Base-by-base conservation (phyloP, 257 asterid species). In the Dorcoceras hygrometricum region DNA sequence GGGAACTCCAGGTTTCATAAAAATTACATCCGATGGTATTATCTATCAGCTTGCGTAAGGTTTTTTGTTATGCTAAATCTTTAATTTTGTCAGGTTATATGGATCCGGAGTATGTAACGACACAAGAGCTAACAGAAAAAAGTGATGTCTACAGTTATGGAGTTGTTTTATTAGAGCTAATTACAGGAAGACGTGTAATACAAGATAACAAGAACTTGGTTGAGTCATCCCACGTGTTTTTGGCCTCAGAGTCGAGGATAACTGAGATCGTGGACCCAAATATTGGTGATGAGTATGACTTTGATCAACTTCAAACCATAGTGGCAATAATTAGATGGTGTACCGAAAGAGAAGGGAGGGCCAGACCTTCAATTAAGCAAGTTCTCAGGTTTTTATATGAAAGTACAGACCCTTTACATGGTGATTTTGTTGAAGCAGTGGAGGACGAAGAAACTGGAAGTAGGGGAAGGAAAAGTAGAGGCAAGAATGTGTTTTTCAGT, bases 81-180 rank as follows among this genome's bases (percentile, higher is more conserved):
- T 57, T 66, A 67, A 57, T 46, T 34, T 77, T 62, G 51, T 26
- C 86, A 92, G 98, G 96, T 63, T 90, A 90, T 66, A 65, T 90
- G 90, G 99, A 94, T 74, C 99, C 97, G 0, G 97, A 93, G 65
- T 93, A 93, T 18, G 87, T 84, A 5, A 73, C 81, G 63, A 86
- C 95, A 23, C 97, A 80, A 66, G 95, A 94, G 85, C 89, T 94
- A 58, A 83, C 97, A 4, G 96, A 90, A 71, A 94, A 88, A 88
- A 94, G 99, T 34, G 99, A 94, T 19, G 71, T 94, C 22, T 90
- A 88, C 73, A 82, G 97, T 71, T 94, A 88, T 29, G 99, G 96
- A 51, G 84, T 93, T 18, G 96, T 94, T 29, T 63, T 93, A 18
- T 68, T 94, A 16, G 97, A 94, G 72, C 81, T 94, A 26, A 58